Conservation (phyloP, 257 asterid genomes). For the Paraleonurus japonicus region DNA sequence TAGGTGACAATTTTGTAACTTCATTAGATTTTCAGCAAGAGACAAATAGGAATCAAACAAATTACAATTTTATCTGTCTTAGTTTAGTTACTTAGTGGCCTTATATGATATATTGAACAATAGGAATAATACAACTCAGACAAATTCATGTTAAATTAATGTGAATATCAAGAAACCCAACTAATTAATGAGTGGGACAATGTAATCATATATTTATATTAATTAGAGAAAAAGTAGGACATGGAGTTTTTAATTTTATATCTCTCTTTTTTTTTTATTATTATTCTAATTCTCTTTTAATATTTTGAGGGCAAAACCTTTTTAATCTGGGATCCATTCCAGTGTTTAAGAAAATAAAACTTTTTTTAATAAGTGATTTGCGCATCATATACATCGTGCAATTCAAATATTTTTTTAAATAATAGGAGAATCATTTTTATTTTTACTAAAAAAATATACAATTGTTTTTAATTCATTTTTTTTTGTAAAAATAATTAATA, state of each 20-base stretch:
- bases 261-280: neutral
- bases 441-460: too few species aligned
- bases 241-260: neutral
- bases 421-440: too few species aligned
- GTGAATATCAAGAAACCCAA: neutral
- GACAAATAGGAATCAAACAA: neutral
- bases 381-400: too few species aligned
- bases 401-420: too few species aligned
- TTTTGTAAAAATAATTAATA: too few species aligned
- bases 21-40: neutral
- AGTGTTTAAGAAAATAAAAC: neutral
- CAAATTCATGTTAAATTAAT: neutral
- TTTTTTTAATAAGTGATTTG: too few species aligned
- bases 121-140: neutral
- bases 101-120: neutral
- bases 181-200: conserved; percentile 4
- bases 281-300: neutral
- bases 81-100: neutral
- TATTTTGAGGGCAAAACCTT: neutral
- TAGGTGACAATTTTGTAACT: neutral
- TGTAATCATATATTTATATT: neutral
- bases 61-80: neutral
- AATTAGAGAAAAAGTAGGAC: neutral
- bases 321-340: neutral
- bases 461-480: too few species aligned